Evolutionary conservation across 768 basidiomycete genomes (phyloP).

Genomic region (Amanita pseudoporphyria): DNA sequence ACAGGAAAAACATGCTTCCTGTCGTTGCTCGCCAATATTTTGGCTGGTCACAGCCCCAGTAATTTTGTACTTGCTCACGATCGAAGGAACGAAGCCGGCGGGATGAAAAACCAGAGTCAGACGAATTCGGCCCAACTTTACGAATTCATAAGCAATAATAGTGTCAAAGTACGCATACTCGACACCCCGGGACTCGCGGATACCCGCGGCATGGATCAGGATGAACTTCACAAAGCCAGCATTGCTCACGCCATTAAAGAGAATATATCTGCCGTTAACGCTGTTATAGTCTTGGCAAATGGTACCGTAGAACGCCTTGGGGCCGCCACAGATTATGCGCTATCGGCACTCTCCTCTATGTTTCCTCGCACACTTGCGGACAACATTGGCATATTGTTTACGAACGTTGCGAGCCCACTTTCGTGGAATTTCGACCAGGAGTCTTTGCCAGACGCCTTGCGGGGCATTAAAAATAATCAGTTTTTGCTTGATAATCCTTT

Average conservation of each 20-base stretch:
- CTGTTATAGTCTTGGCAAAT: constrained; percentile 19
- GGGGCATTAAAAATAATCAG: too few relatives aligned
- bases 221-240: constrained; percentile 15
- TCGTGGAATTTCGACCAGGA: constrained; percentile 14
- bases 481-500: too few relatives aligned
- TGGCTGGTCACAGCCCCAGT: constrained; percentile 4
- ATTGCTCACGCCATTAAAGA: constrained; percentile 17
- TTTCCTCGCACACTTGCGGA: constrained; percentile 16
- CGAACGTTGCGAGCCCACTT: constrained; percentile 13
- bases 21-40: constrained; percentile 11
- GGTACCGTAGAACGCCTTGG: constrained; percentile 16
- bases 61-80: constrained; percentile 5
- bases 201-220: constrained; percentile 18
- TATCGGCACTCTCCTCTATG: constrained; percentile 14
- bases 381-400: constrained; percentile 20
- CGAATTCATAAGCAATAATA: constrained; percentile 6
- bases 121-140: constrained; percentile 11
- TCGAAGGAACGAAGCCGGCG: constrained; percentile 9
- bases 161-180: constrained; percentile 14
- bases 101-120: constrained; percentile 8
- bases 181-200: constrained; percentile 21
- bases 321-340: constrained; percentile 17
- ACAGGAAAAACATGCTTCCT: constrained; percentile 12
- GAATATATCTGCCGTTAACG: constrained; percentile 14
- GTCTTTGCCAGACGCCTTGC: constrained; percentile 10